These are phyloP conservation scores for Alternaria arbusti DNA, from an alignment of 2,329 filamentous ascomycete genomes.

Conservation along the genomic window DNA sequence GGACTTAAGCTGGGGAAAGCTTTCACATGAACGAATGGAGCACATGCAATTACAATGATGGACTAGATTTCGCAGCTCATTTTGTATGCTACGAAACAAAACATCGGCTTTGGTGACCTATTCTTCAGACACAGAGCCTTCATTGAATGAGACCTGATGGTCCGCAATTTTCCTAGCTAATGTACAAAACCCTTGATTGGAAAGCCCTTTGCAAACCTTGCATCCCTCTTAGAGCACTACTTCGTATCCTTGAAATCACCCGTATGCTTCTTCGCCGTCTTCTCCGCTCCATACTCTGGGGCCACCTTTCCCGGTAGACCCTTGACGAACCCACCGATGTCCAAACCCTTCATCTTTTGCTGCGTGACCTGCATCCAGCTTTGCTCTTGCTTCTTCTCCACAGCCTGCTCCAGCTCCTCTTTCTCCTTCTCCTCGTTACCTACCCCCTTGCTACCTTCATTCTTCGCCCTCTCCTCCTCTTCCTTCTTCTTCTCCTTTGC, in stretches of 20 bases:
- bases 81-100: background rate
- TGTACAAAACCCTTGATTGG: background rate
- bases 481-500: constrained; percentile 54
- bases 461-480: constrained; percentile 44
- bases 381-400: constrained; percentile 54
- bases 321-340: constrained; percentile 19
- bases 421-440: constrained; percentile 40
- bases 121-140: background rate
- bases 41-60: background rate
- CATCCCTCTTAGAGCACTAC: background rate
- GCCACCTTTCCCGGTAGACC: constrained; percentile 2
- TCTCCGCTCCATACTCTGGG: background rate
- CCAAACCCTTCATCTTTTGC: constrained; percentile 47
- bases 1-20: constrained; percentile 11
- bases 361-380: constrained; percentile 52
- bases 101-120: background rate
- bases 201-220: background rate
- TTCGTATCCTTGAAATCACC: background rate
- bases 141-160: background rate
- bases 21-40: constrained; percentile 9
- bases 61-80: background rate
- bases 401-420: constrained; percentile 50
- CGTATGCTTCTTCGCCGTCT: background rate
- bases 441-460: constrained; percentile 27
- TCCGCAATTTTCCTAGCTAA: background rate